phyloP scores from a whole-genome alignment of 2,329 filamentous ascomycete genomes.

The Neonectria coccinea region DNA sequence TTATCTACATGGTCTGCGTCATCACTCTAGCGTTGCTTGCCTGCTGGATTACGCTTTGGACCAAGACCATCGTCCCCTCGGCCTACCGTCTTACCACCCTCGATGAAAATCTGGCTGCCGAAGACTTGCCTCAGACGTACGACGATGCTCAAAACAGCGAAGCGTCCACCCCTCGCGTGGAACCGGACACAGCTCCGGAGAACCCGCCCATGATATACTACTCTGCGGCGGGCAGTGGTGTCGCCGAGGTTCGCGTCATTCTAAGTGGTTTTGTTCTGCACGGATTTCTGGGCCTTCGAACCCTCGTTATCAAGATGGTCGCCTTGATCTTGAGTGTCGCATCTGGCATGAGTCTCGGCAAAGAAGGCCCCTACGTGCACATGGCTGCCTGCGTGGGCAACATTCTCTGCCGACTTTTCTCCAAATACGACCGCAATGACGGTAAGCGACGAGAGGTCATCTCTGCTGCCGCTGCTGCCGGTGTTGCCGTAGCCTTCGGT shows the following conservation, averaged over 20 bases:
- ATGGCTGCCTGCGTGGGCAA: conserved; percentile 96
- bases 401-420: conserved; percentile 91
- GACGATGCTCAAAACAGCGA: conserved; percentile 58
- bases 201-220: conserved; percentile 89
- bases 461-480: conserved; percentile 91
- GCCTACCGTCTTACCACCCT: conserved; percentile 87
- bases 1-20: conserved; percentile 79
- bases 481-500: conserved; percentile 94
- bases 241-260: conserved; percentile 97
- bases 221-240: conserved; percentile 93
- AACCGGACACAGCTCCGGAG: conserved; percentile 53
- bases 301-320: conserved; percentile 84
- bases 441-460: conserved; percentile 92
- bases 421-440: conserved; percentile 94
- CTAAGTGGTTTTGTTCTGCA: conserved; percentile 98
- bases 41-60: conserved; percentile 84
- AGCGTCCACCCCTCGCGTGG: conserved; percentile 56
- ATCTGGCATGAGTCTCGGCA: conserved; percentile 92
- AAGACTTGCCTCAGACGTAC: conserved; percentile 54
- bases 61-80: conserved; percentile 94
- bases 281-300: conserved; percentile 91
- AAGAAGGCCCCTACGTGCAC: conserved; percentile 97
- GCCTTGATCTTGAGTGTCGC: conserved; percentile 89
- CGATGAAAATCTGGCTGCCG: conserved; percentile 90
- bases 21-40: conserved; percentile 76